Evolutionary conservation across 108 stramenopile genomes (phyloP).

Genomic region (Skeletonema costatum): DNA sequence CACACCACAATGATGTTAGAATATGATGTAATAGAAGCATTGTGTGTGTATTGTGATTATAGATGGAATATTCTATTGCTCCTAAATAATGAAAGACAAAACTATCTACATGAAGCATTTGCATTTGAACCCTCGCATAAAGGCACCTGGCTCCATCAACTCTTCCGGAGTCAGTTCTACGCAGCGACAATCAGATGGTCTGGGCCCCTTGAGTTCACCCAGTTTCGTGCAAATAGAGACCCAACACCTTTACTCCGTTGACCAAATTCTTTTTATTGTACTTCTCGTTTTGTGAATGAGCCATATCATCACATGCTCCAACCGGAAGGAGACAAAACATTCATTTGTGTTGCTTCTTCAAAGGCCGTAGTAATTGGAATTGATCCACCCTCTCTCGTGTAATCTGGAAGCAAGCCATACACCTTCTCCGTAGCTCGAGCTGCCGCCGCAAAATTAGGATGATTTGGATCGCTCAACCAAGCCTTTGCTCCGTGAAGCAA

Average conservation of each 20-base stretch:
- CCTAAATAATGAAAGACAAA: neutral
- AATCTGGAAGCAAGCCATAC: constrained; percentile 68
- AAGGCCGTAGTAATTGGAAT: constrained; percentile 83
- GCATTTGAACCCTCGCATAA: constrained; percentile 75
- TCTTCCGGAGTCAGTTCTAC: constrained; percentile 72
- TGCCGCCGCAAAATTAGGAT: constrained; percentile 85
- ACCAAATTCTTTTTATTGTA: constrained; percentile 73
- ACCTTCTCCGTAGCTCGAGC: constrained; percentile 70
- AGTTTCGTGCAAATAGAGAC: constrained; percentile 76
- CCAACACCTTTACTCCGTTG: constrained; percentile 80
- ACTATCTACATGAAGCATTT: constrained; percentile 78
- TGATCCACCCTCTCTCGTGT: constrained; percentile 82
- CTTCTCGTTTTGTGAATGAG: constrained; percentile 89
- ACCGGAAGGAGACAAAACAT: constrained; percentile 83
- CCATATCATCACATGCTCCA: constrained; percentile 87
- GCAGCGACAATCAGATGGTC: constrained; percentile 76
- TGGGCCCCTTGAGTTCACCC: constrained; percentile 73
- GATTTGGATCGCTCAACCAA: constrained; percentile 80
- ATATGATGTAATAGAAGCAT: too few species aligned
- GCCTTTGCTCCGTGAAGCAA: constrained; percentile 72
- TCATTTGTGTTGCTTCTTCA: constrained; percentile 84
- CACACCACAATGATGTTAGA: too few species aligned
- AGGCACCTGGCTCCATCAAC: constrained; percentile 73
- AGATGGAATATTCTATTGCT: neutral
- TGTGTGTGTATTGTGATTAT: too few species aligned